Evolutionary conservation across 2,329 filamentous ascomycete species (phyloP), one percentile per base, ranked within the genome.

Genomic region (Conoideocrella luteorostrata): DNA sequence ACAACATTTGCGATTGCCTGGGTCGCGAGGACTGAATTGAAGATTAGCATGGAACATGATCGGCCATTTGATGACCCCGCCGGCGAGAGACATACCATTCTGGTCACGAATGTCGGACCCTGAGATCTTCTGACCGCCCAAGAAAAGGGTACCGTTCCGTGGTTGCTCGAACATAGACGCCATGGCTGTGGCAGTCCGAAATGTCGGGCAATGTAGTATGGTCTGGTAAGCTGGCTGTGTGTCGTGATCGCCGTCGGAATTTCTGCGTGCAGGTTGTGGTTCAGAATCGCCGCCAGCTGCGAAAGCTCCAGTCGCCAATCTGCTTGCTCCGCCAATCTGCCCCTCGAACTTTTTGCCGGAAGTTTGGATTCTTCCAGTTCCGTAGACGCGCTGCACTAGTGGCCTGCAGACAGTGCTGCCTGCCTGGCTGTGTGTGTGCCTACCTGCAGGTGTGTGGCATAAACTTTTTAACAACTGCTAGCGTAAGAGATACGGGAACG

Each of bases 1-100:
- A 98, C 89, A 47, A 98, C 90, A 81, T 97, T 98, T 59, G 93
- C 86, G 61, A 98, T 97, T 47, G 91, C 89, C 66, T 96, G 89
- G 36, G 93, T 97, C 55, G 93, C 93, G 55, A 89, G 80, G 39
- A 97, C 93, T 90, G 60, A 13, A 17, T 17, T 22, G 22, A 37
- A 43, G 17, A 30, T 39, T 33, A 43, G 44, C 39, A 55, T 13
- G 15, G 5, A 28, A 37, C 45, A 21, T 34, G 13, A 22, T 43
- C 18, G 15, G 35, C 21, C 13, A 7, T 10, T 12, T n/a, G n/a
- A 15, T 22, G 26, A 29, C 21, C 32, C 33, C 21, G 22, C 33
- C 18, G 29, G 12, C 15, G 26, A 44, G 49, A 52, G 47, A 52
- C 63, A 63, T 73, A 87, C 86, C 86, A 75, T 96, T 97, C 70